These are phyloP conservation scores for Phanerodontia chrysosporium DNA, from an alignment of 768 basidiomycete species.

Conservation along the genomic window DNA sequence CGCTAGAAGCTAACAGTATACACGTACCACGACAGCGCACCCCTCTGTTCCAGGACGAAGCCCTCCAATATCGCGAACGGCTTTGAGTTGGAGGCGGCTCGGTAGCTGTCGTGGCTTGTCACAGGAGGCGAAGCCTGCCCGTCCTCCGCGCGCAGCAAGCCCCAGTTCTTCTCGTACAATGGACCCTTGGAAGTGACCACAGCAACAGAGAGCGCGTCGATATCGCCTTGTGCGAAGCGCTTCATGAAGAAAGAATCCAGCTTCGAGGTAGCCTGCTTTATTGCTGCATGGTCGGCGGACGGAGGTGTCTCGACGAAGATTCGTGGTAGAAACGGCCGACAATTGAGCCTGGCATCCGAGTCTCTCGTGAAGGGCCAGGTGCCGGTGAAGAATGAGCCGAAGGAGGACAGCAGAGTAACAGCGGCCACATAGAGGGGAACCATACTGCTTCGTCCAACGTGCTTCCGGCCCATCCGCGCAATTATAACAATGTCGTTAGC, in stretches of 20 bases:
- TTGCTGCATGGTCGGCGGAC: conserved; percentile 10
- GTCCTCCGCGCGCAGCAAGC: conserved; percentile 42
- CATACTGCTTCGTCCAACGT: too few relatives aligned
- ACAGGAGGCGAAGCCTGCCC: conserved; percentile 17
- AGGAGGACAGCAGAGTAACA: too few relatives aligned
- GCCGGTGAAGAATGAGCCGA: too few relatives aligned
- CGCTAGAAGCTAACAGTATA: not conserved
- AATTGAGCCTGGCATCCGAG: conserved; percentile 15
- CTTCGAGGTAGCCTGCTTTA: conserved; percentile 7
- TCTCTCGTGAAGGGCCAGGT: too few relatives aligned
- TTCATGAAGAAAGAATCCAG: conserved; percentile 15
- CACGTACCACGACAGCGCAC: conserved; percentile 28
- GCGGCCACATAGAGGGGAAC: too few relatives aligned
- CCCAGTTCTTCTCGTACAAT: conserved; percentile 43
- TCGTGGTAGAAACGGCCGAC: conserved; percentile 24
- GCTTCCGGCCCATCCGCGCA: too few relatives aligned
- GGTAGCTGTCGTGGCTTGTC: conserved; percentile 43
- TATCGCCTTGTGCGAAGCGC: conserved; percentile 25
- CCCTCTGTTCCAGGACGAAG: conserved; percentile 43
- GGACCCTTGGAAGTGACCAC: conserved; percentile 42
- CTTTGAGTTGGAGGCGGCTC: conserved; percentile 50
- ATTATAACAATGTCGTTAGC: too few relatives aligned
- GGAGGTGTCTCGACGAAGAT: conserved; percentile 22
- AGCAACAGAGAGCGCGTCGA: conserved; percentile 49
- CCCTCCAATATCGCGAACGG: conserved; percentile 47